These are phyloP conservation scores for Paecilomyces niveus DNA, from an alignment of 2,329 filamentous ascomycete genomes.

Conservation along the genomic window DNA sequence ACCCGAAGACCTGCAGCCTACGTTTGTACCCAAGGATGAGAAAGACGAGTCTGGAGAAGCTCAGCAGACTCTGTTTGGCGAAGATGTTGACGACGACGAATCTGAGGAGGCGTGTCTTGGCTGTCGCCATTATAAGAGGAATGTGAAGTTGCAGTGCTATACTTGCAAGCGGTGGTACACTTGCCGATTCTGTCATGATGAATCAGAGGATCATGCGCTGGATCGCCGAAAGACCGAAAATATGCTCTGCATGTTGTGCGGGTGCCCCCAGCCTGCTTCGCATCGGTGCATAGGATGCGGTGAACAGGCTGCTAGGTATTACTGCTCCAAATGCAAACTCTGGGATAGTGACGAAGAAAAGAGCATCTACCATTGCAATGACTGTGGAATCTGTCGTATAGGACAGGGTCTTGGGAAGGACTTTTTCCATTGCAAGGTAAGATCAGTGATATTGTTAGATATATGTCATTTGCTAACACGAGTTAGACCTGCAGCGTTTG, in stretches of 20 bases:
- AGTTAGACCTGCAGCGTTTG: constrained; percentile 80
- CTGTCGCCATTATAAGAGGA: constrained; percentile 88
- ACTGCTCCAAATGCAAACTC: constrained; percentile 88
- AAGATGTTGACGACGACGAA: constrained; percentile 40
- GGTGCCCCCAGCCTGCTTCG: constrained; percentile 71
- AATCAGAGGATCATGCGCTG: constrained; percentile 68
- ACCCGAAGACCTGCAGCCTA: constrained; percentile 57
- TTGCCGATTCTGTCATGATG: constrained; percentile 90
- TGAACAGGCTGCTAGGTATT: constrained; percentile 75
- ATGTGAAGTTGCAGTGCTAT: constrained; percentile 91
- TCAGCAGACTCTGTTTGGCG: constrained; percentile 13
- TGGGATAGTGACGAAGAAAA: constrained; percentile 93
- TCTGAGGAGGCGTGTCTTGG: constrained; percentile 55
- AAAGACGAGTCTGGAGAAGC: constrained; percentile 18
- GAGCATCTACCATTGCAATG: constrained; percentile 90
- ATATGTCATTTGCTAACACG: constrained; percentile 16
- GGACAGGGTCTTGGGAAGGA: constrained; percentile 91
- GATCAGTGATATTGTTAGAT: constrained; percentile 8
- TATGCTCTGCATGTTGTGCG: constrained; percentile 97
- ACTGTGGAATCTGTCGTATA: constrained; percentile 91
- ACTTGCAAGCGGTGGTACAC: constrained; percentile 89
- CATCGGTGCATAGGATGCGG: constrained; percentile 74
- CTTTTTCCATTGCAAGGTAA: constrained; percentile 95
- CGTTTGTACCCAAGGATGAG: constrained; percentile 50
- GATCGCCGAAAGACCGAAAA: constrained; percentile 79